Evolutionary conservation across 2,329 filamentous ascomycete genomes (phyloP).

Genomic region (Teratosphaeria gauchensis): DNA sequence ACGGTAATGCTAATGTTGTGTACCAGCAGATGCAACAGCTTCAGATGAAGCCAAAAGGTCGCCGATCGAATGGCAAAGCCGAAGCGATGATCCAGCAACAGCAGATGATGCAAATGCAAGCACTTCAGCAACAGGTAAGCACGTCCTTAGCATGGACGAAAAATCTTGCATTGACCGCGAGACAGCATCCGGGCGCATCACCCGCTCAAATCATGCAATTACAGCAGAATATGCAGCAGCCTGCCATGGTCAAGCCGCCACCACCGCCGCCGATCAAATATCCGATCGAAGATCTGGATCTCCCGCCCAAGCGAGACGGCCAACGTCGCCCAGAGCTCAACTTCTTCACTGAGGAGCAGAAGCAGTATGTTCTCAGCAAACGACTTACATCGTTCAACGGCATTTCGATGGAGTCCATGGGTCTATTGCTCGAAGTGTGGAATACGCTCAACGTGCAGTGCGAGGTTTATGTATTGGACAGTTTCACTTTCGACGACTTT

Average conservation of each 20-base stretch:
- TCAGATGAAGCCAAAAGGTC: slow-evolving; percentile 9
- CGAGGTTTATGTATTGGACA: slow-evolving; percentile 86
- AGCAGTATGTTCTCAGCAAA: slow-evolving; percentile 21
- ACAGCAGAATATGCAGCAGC: slow-evolving; percentile 9
- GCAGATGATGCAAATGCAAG: slow-evolving; percentile 14
- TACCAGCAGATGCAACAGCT: slow-evolving; percentile 15
- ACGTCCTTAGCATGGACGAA: slow-evolving; percentile 12
- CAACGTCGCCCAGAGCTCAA: slow-evolving; percentile 64
- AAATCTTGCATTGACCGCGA: slow-evolving; percentile 7
- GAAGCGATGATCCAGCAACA: slow-evolving; percentile 6
- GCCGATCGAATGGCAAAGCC: slow-evolving; percentile 12
- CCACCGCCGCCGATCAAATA: slow-evolving; percentile 78
- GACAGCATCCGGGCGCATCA: slow-evolving; percentile 30
- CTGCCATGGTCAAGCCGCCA: slow-evolving; percentile 35
- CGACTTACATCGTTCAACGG: slow-evolving; percentile 34
- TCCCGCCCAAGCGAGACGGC: slow-evolving; percentile 56
- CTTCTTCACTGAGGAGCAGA: slow-evolving; percentile 54
- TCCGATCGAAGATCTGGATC: slow-evolving; percentile 85
- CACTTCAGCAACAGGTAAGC: slow-evolving; percentile 10
- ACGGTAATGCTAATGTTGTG: not conserved
- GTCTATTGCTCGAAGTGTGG: slow-evolving; percentile 81
- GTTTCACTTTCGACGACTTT: slow-evolving; percentile 96
- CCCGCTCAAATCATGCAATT: slow-evolving; percentile 32
- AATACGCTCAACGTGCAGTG: slow-evolving; percentile 97
- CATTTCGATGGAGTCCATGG: slow-evolving; percentile 77